Evolutionary conservation across 2,329 filamentous ascomycete genomes (phyloP), one percentile per base, ranked within the genome.

Genomic region (Dothideomycetidae sp.): DNA sequence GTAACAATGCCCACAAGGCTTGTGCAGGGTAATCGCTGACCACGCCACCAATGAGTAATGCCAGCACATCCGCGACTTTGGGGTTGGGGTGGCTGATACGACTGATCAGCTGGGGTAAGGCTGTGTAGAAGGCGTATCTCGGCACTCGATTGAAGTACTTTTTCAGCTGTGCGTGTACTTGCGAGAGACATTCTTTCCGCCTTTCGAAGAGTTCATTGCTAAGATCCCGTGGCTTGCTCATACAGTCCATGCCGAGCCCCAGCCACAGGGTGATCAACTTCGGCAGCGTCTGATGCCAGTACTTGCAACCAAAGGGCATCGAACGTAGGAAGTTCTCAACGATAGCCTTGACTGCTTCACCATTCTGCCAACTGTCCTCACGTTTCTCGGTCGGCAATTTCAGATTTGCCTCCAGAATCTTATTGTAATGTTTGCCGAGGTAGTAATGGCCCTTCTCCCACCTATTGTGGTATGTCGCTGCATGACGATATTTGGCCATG

Each of bases 381-480:
- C 93, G 85, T 45, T 86, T 85, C 17, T 78, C 73, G 12, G 73
- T 66, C 26, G 79, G 76, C 36, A 93, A 71, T 2, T 71, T 65
- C 56, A 84, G 86, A 55, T 96, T 85, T 0, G 84, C 82, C 50
- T 96, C 88, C 3, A 94, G 65, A 3, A 96, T 71, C 57, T 94
- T 98, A 56, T 93, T 92, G 68, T 98, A 98, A 58, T 96, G 85
- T 32, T 88, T 84, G 4, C 90, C 90, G 7, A 99, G 71, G 55
- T 94, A 93, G 56, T 96, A 98, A 54, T 96, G 88, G 0, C 84
- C 86, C 58, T 94, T 96, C 54, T 98, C 90, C 86, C 88, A 98
- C 36, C 74, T 74, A 4, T 66, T 61, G 44, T 56, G 63, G 2
- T 73, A 75, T 52, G 71, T 76, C n/a, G 81, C 73, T 1, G 86